Evolutionary conservation across 2,329 filamentous ascomycete genomes (phyloP).

Genomic region (Aspergillus aculeatinus): DNA sequence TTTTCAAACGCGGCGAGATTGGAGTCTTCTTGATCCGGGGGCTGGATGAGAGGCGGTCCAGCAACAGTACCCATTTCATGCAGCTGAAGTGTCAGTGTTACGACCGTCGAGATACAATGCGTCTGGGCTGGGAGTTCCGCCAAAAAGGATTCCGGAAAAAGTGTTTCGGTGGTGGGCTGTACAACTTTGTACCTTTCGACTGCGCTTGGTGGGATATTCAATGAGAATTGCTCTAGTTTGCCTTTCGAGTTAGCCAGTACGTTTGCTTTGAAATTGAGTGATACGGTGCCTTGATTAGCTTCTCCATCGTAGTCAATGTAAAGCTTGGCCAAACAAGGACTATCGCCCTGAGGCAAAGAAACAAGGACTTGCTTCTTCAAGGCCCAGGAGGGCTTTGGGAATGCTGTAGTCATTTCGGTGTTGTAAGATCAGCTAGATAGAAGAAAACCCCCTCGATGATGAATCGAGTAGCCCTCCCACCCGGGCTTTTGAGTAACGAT

Average conservation of each 20-base stretch:
- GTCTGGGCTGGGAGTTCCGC: not conserved
- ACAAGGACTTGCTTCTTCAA: constrained; percentile 20
- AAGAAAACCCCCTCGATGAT: constrained; percentile 17
- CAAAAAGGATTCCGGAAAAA: not conserved
- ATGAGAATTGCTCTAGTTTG: constrained; percentile 13
- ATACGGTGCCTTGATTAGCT: constrained; percentile 19
- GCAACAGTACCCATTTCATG: constrained; percentile 7
- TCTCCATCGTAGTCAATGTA: constrained; percentile 17
- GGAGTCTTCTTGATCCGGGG: constrained; percentile 10
- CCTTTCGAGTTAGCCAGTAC: constrained; percentile 12
- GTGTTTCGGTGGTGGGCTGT: constrained; percentile 11
- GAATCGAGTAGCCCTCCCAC: constrained; percentile 24
- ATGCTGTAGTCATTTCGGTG: constrained; percentile 16
- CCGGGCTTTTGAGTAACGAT: constrained; percentile 19
- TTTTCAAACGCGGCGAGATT: constrained; percentile 15
- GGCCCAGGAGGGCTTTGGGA: constrained; percentile 10
- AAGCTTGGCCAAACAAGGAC: constrained; percentile 14
- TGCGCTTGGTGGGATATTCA: constrained; percentile 17
- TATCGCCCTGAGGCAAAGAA: constrained; percentile 11
- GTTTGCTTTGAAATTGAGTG: constrained; percentile 16
- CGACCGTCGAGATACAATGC: not conserved
- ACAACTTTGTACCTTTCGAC: constrained; percentile 16
- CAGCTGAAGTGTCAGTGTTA: constrained; percentile 2
- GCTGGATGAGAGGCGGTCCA: not conserved
- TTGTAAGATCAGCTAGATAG: constrained; percentile 14